Base-by-base conservation (phyloP, 768 basidiomycete genomes). In the Tricholomella constricta region DNA sequence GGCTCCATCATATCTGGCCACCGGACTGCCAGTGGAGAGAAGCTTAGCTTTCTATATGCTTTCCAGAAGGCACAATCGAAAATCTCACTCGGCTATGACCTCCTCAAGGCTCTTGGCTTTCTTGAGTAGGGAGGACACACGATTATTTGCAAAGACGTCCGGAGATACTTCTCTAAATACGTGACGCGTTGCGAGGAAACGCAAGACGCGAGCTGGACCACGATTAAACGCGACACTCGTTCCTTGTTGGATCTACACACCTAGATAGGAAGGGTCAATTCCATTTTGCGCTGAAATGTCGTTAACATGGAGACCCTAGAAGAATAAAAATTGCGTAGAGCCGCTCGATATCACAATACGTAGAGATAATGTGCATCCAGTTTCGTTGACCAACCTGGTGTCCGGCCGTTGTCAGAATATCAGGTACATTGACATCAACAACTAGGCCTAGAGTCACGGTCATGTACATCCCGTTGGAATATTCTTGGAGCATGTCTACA, bases 281-380 rank as follows among this genome's bases (percentile, higher is more conserved):
- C 54, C 55, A 40, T 57, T 65, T 15, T 53, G 44, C 10, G 62
- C 60, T 6, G 71, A 65, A 15, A 75, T 72, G 11, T 70, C 66
- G 9, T 65, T 60, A 10, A 67, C 65, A 41, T 75, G 69, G 17
- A 70, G 58, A 4, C 70, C 71, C 64, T 68, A 11, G 6, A 31
- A 31, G 34, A 37, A 20, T 22, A 23, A n/a, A 22, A 40, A 45
- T 14, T 23, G 31, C 34, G 11, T 34, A 36, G 60, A 62, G 19
- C 51, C 8, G 42, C n/a, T 27, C 42, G 40, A 65, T 48, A 47
- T 26, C 35, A 7, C 9, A 25, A 9, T 15, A 41, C 45, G 25
- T 34, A 44, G 29, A 31, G 29, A 31, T 31, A 31, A 6, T 31
- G n/a, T n/a, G n/a, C n/a, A n/a, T n/a, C n/a, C n/a, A n/a, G n/a